Evolutionary conservation across 352 stramenopile genomes (phyloP).

Genomic region (Pythium diclinum): DNA sequence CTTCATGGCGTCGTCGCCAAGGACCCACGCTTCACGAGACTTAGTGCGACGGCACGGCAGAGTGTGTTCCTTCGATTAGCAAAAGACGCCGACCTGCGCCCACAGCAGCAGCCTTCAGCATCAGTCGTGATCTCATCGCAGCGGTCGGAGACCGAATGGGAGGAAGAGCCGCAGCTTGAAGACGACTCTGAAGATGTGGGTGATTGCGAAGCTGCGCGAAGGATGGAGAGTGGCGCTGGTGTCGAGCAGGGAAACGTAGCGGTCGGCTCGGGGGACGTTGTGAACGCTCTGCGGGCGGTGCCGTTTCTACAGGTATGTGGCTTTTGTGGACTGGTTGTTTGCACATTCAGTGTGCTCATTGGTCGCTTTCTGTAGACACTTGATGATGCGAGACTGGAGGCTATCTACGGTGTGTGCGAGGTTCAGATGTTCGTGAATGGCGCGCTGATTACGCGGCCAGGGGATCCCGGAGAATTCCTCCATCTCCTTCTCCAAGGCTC

Average conservation of each 20-base stretch:
- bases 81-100: background rate
- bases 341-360: background rate
- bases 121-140: slow-evolving; percentile 7
- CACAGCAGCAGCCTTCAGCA: background rate
- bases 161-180: background rate
- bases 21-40: slow-evolving; percentile 1
- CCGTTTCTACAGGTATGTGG: slow-evolving; percentile 10
- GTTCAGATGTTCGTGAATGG: background rate
- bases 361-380: background rate
- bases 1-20: slow-evolving; percentile 7
- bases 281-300: background rate
- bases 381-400: background rate
- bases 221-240: background rate
- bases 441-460: background rate
- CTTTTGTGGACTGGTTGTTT: background rate
- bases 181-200: background rate
- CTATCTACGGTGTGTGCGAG: background rate
- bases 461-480: background rate
- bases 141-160: slow-evolving; percentile 16
- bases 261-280: background rate
- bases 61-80: slow-evolving; percentile 12
- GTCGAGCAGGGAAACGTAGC: background rate
- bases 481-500: background rate
- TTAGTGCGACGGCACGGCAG: background rate
- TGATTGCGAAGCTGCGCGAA: background rate